A percentile compares a stretch with the other conserved stretches of the same genome.
phyloP scores from a whole-genome alignment of 2,329 filamentous ascomycete species.

The Trichoderma gracile region DNA sequence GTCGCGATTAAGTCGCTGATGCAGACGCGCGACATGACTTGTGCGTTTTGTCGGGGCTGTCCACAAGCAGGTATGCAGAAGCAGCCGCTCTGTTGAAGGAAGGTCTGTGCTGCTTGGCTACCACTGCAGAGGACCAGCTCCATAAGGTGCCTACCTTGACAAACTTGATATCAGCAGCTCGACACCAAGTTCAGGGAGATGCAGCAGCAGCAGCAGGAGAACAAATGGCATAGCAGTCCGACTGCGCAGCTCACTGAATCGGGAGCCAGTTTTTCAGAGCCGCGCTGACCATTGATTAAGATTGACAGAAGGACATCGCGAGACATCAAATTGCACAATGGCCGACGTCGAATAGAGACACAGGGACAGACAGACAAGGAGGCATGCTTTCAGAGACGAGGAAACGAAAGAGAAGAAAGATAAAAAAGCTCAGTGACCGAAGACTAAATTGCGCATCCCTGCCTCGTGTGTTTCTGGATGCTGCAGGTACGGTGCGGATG shows the following conservation, averaged over 20 bases:
- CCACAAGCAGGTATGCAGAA: no score
- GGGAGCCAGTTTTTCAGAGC: constrained; percentile 6
- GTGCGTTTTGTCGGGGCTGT: constrained; percentile 1
- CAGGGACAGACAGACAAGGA: not conserved
- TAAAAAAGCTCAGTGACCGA: not conserved
- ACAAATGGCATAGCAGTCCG: not conserved
- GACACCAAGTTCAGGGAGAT: not conserved
- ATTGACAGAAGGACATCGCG: not conserved
- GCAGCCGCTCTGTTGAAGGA: no score
- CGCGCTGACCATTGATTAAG: not conserved
- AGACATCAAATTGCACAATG: no score
- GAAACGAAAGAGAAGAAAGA: not conserved
- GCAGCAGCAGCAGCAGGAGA: not conserved
- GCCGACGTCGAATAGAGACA: not conserved
- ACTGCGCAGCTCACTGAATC: not conserved
- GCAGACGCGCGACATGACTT: constrained; percentile 12
- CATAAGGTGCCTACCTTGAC: no score
- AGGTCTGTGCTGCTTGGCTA: no score
- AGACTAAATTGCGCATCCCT: constrained; percentile 5
- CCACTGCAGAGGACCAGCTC: no score
- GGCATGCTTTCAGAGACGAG: no score
- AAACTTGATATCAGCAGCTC: no score
- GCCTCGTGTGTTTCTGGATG: not conserved
- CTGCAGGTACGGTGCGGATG: constrained; percentile 24
- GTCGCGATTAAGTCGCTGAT: constrained; percentile 15